These are phyloP conservation scores for Madurella fahalii DNA, from an alignment of 2,329 filamentous ascomycete species.

Conservation along the genomic window DNA sequence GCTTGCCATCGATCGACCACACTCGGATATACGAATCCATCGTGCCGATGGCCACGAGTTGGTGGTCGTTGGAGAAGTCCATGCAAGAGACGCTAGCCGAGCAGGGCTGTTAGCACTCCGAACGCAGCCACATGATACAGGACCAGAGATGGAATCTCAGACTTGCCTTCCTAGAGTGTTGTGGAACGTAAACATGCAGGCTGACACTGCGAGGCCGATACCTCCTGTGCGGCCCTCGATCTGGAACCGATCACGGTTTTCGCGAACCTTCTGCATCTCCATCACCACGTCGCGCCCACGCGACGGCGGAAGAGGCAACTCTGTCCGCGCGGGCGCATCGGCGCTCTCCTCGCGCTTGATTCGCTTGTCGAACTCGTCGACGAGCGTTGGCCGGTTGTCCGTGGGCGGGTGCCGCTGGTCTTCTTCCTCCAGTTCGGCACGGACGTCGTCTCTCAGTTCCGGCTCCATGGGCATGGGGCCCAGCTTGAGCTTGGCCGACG, in stretches of 20 bases:
- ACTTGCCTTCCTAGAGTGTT: slow-evolving; percentile 85
- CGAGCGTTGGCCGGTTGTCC: slow-evolving; percentile 65
- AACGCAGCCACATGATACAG: neutral
- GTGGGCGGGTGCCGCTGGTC: slow-evolving; percentile 72
- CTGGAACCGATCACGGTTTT: slow-evolving; percentile 86
- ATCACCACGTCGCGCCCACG: slow-evolving; percentile 86
- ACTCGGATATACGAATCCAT: slow-evolving; percentile 93
- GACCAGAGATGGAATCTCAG: slow-evolving; percentile 2
- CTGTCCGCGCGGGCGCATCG: slow-evolving; percentile 72
- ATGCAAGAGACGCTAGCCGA: slow-evolving; percentile 72
- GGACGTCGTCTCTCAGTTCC: slow-evolving; percentile 78
- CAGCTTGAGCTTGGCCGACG: slow-evolving; percentile 61
- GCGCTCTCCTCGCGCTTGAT: slow-evolving; percentile 86
- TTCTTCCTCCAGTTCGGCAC: slow-evolving; percentile 80
- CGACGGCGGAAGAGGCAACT: slow-evolving; percentile 83
- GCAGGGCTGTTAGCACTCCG: neutral
- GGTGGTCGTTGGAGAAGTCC: slow-evolving; percentile 89
- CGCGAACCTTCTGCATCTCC: slow-evolving; percentile 89
- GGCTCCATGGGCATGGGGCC: slow-evolving; percentile 80
- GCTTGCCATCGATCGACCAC: slow-evolving; percentile 84
- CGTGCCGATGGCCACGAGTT: slow-evolving; percentile 82
- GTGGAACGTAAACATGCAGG: slow-evolving; percentile 98
- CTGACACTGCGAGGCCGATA: slow-evolving; percentile 75
- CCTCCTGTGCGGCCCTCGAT: slow-evolving; percentile 83
- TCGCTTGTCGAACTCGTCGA: slow-evolving; percentile 84